Conservation (phyloP, 1,284 basidiomycete genomes). For the Gomphus sp. region DNA sequence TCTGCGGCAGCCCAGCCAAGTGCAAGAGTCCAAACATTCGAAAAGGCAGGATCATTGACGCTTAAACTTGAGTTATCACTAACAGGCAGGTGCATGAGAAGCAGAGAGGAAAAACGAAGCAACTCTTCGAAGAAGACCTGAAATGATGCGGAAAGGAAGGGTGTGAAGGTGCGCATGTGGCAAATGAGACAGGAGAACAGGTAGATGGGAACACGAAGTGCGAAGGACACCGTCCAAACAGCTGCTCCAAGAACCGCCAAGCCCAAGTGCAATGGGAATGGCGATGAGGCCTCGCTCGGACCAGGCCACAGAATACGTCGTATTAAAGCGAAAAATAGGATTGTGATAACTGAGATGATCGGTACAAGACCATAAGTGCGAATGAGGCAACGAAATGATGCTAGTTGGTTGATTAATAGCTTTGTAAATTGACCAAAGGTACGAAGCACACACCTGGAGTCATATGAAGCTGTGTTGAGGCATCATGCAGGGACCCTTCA, state of each 20-base stretch:
- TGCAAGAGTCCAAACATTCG: conserved; percentile 63
- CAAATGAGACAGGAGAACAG: conserved; percentile 18
- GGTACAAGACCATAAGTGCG: conserved; percentile 50
- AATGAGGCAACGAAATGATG: conserved; percentile 48
- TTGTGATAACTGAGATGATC: conserved; percentile 33
- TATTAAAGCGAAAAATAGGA: conserved; percentile 31
- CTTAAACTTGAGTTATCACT: background rate
- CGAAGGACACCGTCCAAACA: conserved; percentile 51
- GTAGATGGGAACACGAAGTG: conserved; percentile 45
- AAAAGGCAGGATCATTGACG: conserved; percentile 51
- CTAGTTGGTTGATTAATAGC: conserved; percentile 22
- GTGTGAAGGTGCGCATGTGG: conserved; percentile 24
- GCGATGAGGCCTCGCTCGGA: conserved; percentile 10
- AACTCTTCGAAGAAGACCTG: conserved; percentile 41
- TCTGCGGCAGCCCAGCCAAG: conserved; percentile 63
- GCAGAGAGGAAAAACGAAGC: conserved; percentile 46
- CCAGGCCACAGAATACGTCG: conserved; percentile 8
- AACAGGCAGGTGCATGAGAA: conserved; percentile 14
- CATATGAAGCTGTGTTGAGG: background rate
- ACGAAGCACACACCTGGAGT: background rate
- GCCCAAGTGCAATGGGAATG: conserved; percentile 5
- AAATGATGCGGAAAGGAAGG: conserved; percentile 37
- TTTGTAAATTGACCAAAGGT: background rate
- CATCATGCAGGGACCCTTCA: background rate
- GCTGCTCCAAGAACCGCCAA: conserved; percentile 41